Base-by-base conservation (phyloP, 495 filamentous ascomycete genomes). In the Annulohypoxylon maeteangense region DNA sequence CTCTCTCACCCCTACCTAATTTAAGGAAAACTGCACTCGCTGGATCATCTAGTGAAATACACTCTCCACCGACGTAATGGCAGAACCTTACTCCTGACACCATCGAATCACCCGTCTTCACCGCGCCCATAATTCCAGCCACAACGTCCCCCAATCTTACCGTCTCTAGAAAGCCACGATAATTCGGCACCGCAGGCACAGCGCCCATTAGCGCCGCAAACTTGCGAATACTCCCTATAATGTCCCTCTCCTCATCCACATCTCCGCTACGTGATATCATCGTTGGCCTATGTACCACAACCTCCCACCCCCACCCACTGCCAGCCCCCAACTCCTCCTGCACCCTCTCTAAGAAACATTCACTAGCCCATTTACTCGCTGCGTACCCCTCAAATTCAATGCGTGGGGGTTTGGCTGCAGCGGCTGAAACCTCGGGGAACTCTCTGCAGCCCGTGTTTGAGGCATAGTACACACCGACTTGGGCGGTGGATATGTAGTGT, bases 321-420 rank as follows among this genome's bases (percentile, higher is more conserved):
- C 34, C 11, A 31, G n/a, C n/a, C n/a, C n/a, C n/a, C n/a, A 4
- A 36, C 40, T 20, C 40, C n/a, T 20, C 16, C 40, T 8, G 40
- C 11, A 72, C 71, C 2, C 75, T 74, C 70, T 88, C 86, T 0
- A 90, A 75, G 23, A 80, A 71, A 6, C 55, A 60, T 74, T 90
- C 88, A 59, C 83, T 81, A 0, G 82, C 87, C 87, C 88, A 90
- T 31, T 87, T 87, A 2, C 78, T 74, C 0, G 85, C 78, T 0
- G 71, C 70, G 60, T 88, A 90, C 0, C 87, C 87, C 4, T 29
- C 25, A 7, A n/a, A 29, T 16, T 74, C 75, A 16, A 77, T 10
- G 25, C 3, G 7, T 8, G 48, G 48, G 2, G 48, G 48, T 25
- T 31, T 23, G 16, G 22, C 20, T 5, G 11, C 23, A 12, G 14